These are phyloP conservation scores for Globisporangium nodosum DNA, from an alignment of 352 stramenopile genomes.

Conservation along the genomic window DNA sequence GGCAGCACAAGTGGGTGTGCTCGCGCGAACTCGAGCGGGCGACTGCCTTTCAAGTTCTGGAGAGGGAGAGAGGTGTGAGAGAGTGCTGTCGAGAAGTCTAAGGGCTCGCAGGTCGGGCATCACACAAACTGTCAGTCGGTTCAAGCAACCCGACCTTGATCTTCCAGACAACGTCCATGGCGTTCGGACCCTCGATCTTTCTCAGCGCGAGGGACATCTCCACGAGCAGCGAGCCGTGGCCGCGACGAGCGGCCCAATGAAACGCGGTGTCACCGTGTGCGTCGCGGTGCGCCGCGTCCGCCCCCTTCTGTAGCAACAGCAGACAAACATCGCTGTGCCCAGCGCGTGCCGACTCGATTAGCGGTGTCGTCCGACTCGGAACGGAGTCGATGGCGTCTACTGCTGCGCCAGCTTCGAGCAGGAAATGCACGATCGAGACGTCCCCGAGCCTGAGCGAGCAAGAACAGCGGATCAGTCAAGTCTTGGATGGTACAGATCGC, in stretches of 20 bases:
- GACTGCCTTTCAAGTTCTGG: conserved; percentile 59
- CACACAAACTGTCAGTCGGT: background rate
- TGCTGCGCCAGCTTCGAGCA: conserved; percentile 37
- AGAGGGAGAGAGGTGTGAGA: background rate
- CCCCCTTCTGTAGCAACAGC: conserved; percentile 39
- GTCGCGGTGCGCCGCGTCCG: conserved; percentile 34
- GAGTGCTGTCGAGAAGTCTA: background rate
- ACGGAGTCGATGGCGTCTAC: conserved; percentile 52
- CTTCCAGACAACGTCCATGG: conserved; percentile 32
- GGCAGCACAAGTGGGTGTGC: conserved; percentile 31
- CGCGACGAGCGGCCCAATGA: conserved; percentile 56
- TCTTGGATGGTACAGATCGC: too few relatives aligned
- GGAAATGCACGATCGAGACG: conserved; percentile 22
- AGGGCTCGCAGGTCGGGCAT: background rate
- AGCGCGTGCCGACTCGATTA: conserved; percentile 56
- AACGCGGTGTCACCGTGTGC: conserved; percentile 61
- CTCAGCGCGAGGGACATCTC: conserved; percentile 39
- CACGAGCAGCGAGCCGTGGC: conserved; percentile 45
- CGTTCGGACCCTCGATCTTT: conserved; percentile 13
- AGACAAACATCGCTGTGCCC: conserved; percentile 44
- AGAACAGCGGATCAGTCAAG: background rate
- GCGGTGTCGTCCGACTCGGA: conserved; percentile 39
- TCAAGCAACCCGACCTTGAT: conserved; percentile 28
- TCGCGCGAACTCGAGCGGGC: conserved; percentile 38
- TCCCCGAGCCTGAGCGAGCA: conserved; percentile 24